phyloP scores from a whole-genome alignment of 1,284 basidiomycete genomes.

The Heterobasidion irregulare region DNA sequence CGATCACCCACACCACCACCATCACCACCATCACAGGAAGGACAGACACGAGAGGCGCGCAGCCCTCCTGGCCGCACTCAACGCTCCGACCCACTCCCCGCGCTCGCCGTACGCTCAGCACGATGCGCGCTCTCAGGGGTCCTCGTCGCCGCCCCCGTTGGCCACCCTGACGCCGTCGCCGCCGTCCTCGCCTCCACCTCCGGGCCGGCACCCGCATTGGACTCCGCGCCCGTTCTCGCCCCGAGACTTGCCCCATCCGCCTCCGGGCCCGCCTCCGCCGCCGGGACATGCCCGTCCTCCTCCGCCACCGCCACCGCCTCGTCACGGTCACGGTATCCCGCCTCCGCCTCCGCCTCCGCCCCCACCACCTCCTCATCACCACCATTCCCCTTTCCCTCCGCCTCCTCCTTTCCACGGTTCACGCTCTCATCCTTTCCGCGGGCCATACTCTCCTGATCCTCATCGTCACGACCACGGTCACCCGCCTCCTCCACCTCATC shows the following conservation, averaged over 20 bases:
- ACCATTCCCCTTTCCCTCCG: background rate
- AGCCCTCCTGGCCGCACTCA: background rate
- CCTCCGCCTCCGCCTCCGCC: background rate
- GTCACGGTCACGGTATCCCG: too few species aligned
- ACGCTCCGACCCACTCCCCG: background rate
- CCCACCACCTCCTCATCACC: background rate
- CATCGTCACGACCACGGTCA: background rate
- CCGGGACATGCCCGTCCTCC: background rate
- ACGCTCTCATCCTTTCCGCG: too few species aligned
- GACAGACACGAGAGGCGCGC: background rate
- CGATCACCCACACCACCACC: conserved; percentile 5
- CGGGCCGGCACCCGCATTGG: background rate
- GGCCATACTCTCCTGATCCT: background rate
- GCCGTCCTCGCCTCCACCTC: background rate
- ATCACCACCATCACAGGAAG: conserved; percentile 1
- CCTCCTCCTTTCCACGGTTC: background rate
- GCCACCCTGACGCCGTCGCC: background rate
- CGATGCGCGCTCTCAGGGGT: background rate
- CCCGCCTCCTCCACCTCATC: background rate
- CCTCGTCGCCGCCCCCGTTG: too few species aligned
- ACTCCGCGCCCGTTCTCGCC: conserved; percentile 4
- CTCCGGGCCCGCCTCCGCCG: background rate
- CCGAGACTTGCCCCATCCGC: background rate
- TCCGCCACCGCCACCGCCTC: background rate
- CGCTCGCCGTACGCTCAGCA: too few species aligned